Evolutionary conservation across 2,329 filamentous ascomycete species (phyloP).

Genomic region (Hypoxylon sp.): DNA sequence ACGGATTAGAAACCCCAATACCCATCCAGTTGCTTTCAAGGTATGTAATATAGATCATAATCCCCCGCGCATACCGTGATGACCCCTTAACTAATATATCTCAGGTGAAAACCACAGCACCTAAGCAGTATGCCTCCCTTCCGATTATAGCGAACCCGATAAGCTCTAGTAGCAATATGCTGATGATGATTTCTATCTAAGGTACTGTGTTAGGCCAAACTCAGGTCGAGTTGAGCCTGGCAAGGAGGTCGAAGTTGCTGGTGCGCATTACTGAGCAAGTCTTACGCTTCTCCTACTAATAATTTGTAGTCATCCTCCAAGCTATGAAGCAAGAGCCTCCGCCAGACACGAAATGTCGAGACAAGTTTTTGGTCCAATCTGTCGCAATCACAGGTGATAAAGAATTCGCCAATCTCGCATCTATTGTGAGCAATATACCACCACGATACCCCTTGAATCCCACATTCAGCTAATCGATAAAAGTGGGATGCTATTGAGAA

Average conservation of each 20-base stretch:
- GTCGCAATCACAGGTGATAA: conserved; percentile 86
- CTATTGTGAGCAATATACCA: conserved; percentile 74
- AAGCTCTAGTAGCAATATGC: conserved; percentile 32
- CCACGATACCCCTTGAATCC: conserved; percentile 38
- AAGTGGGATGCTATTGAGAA: conserved; percentile 88
- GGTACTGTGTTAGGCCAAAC: conserved; percentile 98
- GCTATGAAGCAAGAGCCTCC: conserved; percentile 97
- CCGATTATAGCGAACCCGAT: conserved; percentile 38
- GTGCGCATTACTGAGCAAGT: conserved; percentile 65
- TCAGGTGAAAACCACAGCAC: conserved; percentile 98
- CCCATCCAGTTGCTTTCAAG: conserved; percentile 77
- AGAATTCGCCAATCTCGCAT: conserved; percentile 83
- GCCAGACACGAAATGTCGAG: conserved; percentile 88
- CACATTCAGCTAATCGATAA: conserved; percentile 49
- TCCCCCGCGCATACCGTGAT: conserved; percentile 14
- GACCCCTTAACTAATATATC: conserved; percentile 50
- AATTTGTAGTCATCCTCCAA: conserved; percentile 84
- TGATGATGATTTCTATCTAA: conserved; percentile 59
- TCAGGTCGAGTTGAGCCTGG: conserved; percentile 95
- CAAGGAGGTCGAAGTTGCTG: conserved; percentile 90
- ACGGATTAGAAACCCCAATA: conserved; percentile 75
- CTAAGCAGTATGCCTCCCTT: conserved; percentile 85
- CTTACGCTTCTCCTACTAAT: conserved; percentile 47
- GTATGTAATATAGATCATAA: conserved; percentile 58
- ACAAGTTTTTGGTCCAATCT: conserved; percentile 98